Evolutionary conservation across 202 grass and related monocot species (phyloP), one percentile per base, ranked within the genome.

Genomic region (Brachypodium distachyon): DNA sequence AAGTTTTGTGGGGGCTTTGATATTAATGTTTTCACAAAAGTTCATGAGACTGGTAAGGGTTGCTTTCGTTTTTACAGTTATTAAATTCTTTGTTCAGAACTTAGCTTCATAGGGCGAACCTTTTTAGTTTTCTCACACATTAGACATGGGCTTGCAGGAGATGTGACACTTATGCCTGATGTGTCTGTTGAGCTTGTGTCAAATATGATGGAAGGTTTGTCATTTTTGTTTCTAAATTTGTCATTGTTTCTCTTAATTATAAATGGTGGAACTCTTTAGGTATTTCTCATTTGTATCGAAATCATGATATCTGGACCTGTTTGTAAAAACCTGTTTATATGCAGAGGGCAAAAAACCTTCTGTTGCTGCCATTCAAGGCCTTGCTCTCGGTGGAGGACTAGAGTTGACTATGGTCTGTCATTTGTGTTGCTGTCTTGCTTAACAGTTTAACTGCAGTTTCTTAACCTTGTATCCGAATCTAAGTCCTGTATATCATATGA

Each of bases 371-470:
- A 80, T 99, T 85, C 90, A 93, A 70, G 96, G 90, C 4, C 96
- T 99, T 87, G 96, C 92, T 77, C 90, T 96, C 39, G 96, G 96
- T 87, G 96, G 96, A 62, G 96, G 96, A 72, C 83, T 99, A n/a
- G 96, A 99, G 81, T 72, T 99, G 31, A 62, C 79, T 70, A 93
- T 99, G 96, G 96, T 99, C 11, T 22, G 48, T 29, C 10, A 9
- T 70, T 82, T 81, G 64, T 82, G 12, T 55, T 80, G 65, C 41
- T 83, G 23, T 84, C 5, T 40, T 70, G 53, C 31, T 48, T 9
- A 59, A 63, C 17, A 41, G 81, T 74, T 70, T 53, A 43, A 47
- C 31, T 73, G 21, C 7, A 70, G 16, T 50, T 74, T 77, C 5
- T 85, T 58, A 39, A 61, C 14, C 47, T 79, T 82, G 40, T 25